Percentiles rank a stretch among this genome's conserved stretches.
These are phyloP conservation scores for Scheffersomyces stipitis DNA, from an alignment of 805 yeast genomes.

Conservation along the genomic window DNA sequence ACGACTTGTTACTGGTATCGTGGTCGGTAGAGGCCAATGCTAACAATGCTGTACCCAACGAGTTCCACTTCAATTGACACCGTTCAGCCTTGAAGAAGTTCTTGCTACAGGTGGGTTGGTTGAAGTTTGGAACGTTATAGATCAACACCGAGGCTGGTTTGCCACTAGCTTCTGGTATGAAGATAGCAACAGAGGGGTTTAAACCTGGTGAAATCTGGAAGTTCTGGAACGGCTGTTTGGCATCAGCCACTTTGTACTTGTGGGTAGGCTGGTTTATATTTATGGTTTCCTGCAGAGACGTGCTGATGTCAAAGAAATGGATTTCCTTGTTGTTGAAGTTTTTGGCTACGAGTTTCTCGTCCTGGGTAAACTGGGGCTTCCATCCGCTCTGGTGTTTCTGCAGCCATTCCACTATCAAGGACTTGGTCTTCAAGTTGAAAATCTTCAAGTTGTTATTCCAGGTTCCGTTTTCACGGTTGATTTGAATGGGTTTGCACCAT, in stretches of 20 bases:
- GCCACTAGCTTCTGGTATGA: slow-evolving; percentile 82
- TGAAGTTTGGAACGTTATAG: slow-evolving; percentile 73
- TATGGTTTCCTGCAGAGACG: slow-evolving; percentile 23
- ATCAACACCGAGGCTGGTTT: slow-evolving; percentile 88
- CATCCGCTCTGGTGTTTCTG: slow-evolving; percentile 86
- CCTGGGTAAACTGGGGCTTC: slow-evolving; percentile 87
- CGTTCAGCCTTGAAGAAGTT: slow-evolving; percentile 94
- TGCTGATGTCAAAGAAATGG: slow-evolving; percentile 60
- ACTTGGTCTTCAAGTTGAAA: slow-evolving; percentile 54
- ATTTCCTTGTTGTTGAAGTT: slow-evolving; percentile 56
- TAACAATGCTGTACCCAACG: slow-evolving; percentile 87
- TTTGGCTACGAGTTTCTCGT: slow-evolving; percentile 71
- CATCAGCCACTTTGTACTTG: slow-evolving; percentile 53
- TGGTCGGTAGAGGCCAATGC: slow-evolving; percentile 96
- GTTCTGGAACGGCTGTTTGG: slow-evolving; percentile 49
- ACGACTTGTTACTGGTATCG: slow-evolving; percentile 88
- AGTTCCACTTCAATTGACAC: slow-evolving; percentile 91
- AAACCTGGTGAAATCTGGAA: slow-evolving; percentile 83
- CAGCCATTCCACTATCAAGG: slow-evolving; percentile 59
- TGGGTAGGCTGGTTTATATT: slow-evolving; percentile 53
- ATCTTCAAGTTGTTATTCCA: slow-evolving; percentile 79
- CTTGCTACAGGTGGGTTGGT: slow-evolving; percentile 79
- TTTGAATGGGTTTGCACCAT: slow-evolving; percentile 83
- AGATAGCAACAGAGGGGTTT: slow-evolving; percentile 86
- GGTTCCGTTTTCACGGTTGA: slow-evolving; percentile 65